Conservation (phyloP, 352 stramenopile genomes). For the Phytophthora citrophthora region DNA sequence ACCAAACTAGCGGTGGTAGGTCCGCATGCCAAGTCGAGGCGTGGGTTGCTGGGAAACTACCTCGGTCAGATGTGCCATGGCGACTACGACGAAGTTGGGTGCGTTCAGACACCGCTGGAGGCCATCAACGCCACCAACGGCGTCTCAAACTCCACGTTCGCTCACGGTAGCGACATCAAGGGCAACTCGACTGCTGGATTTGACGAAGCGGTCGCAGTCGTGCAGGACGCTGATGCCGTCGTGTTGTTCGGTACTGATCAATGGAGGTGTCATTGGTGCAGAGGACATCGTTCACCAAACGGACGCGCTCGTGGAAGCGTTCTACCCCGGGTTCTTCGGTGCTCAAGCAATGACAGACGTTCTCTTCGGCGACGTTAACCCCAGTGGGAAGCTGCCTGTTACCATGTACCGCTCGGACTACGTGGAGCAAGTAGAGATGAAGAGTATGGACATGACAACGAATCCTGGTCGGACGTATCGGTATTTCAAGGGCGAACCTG, state of each 20-base stretch:
- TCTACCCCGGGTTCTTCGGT: slow-evolving; percentile 81
- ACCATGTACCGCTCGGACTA: slow-evolving; percentile 87
- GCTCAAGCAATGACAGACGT: slow-evolving; percentile 79
- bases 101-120: slow-evolving; percentile 69
- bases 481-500: slow-evolving; percentile 85
- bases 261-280: slow-evolving; percentile 80
- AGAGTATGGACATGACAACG: slow-evolving; percentile 88
- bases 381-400: slow-evolving; percentile 77
- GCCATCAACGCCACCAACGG: slow-evolving; percentile 49
- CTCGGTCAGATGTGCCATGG: slow-evolving; percentile 61
- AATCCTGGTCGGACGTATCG: slow-evolving; percentile 87
- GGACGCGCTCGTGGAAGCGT: slow-evolving; percentile 67
- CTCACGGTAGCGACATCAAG: slow-evolving; percentile 60
- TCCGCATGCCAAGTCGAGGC: slow-evolving; percentile 62
- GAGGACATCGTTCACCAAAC: slow-evolving; percentile 69
- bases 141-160: slow-evolving; percentile 34
- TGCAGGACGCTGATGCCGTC: slow-evolving; percentile 46
- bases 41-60: slow-evolving; percentile 83
- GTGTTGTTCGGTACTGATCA: slow-evolving; percentile 87
- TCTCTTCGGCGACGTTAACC: slow-evolving; percentile 84
- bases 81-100: slow-evolving; percentile 58
- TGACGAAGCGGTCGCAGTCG: slow-evolving; percentile 40
- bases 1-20: slow-evolving; percentile 73
- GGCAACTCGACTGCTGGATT: slow-evolving; percentile 55
- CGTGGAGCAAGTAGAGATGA: slow-evolving; percentile 66